Evolutionary conservation across 192 early-diverging fungal species (phyloP), one percentile per base, ranked within the genome.

Genomic region (Backusella sp.): DNA sequence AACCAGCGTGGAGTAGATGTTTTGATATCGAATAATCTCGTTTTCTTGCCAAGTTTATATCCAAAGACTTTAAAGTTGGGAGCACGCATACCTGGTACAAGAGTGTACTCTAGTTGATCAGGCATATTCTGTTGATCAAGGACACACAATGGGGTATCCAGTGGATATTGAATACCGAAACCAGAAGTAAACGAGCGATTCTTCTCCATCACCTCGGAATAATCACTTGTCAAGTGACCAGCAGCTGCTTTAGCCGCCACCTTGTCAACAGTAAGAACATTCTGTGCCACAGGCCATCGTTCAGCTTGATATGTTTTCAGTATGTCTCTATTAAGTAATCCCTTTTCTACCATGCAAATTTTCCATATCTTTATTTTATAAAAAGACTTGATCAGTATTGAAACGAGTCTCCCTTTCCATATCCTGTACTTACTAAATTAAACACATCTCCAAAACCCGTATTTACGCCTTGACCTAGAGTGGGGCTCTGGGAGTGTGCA

Each of bases 391-490:
- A 9, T 23, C n/a, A 26, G n/a, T 37, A 35, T 12, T 62, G 17
- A 30, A 6, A 15, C 62, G 14, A 41, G 19, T 37, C 11, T 28
- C 41, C 42, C 15, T 49, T 30, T 21, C 26, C 11, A 26, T 53
- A 21, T 9, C 21, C 0, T 12, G 19, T 32, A 35, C 34, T 78
- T 56, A 78, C 74, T 39, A 80, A 42, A 49, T 80, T 80, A 52
- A 76, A 80, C 1, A 80, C 73, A 39, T 80, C 79, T 23, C 79
- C 79, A 39, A 80, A 72, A 23, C 79, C 79, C 14, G 79, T 80
- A 49, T 80, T 80, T 19, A 80, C 49, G 39, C 79, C 79, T 39
- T 80, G 79, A 39, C 79, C 79, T 1, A 80, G 70, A 19, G 79
- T 80, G 9, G 79, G 79, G 17, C 79, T 80, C 28, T 80, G 79